Evolutionary conservation across 768 basidiomycete species (phyloP), one percentile per base, ranked within the genome.

Genomic region (Sarcodon aspratus): DNA sequence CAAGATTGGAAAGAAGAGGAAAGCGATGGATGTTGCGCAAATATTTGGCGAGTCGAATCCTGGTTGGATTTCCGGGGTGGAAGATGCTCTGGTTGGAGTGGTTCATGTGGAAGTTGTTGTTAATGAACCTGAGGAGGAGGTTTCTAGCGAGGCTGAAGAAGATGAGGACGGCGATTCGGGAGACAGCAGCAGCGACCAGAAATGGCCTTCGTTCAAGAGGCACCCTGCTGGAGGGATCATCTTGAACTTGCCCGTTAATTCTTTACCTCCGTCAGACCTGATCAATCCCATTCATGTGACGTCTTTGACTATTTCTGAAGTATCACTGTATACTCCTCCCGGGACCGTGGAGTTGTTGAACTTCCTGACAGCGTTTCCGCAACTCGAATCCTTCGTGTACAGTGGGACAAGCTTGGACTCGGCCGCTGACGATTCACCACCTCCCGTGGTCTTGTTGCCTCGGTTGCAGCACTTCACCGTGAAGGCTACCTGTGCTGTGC

Each of bases 361-460:
- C 40, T 82, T 88, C 59, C 73, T 89, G 33, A 62, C 67, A 6
- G 72, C 71, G 31, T 84, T 77, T 54, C 81, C 84, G 1, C 66
- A 69, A 48, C 71, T 88, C 42, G 74, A 84, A 59, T 66, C 67
- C 15, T 74, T 87, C 53, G 68, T 69, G 46, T 72, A 80, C 44
- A 69, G 66, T 33, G 82, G 84, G 7, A 70, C 68, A 44, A 72
- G 76, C 21, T 55, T 54, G 68, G 70, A 52, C 58, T 67, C 47
- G 47, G 65, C 37, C 33, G 57, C 34, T 9, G 54, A 51, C 15
- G 50, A 52, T 17, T 31, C 27, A 15, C 47, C 7, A 1, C 66
- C 70, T 6, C 69, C 70, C 21, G 57, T 77, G 36, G 74, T 76
- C 45, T 57, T 58, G 11, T 73, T 88, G n/a, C 80, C 79, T 27